A percentile compares a stretch with the other conserved stretches of the same genome.
Conservation (phyloP, 345 rosid genomes). For the Gossypium thurberi region DNA sequence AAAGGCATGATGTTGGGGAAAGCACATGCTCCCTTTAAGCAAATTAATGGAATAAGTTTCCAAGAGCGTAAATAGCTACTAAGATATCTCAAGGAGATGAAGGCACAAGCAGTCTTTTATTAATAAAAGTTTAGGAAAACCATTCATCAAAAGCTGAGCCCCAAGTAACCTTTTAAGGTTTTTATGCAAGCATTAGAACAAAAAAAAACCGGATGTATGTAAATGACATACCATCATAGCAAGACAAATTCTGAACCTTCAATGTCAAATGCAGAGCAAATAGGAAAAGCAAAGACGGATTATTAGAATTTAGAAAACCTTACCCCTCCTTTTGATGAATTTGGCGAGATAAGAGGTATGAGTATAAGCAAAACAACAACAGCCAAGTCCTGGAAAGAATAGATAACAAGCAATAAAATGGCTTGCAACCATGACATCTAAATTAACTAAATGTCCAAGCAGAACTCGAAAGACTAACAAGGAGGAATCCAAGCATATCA, state of each 20-base stretch:
- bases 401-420: not conserved
- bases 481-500: not conserved
- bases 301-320: constrained; percentile 19
- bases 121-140: not conserved
- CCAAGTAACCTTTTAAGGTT: not conserved
- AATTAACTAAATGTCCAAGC: not conserved
- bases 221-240: not conserved
- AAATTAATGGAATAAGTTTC: constrained; percentile 2
- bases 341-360: constrained; percentile 96
- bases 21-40: constrained; percentile 3
- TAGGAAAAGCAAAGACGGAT: constrained; percentile 11
- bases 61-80: not conserved
- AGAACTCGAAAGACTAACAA: not conserved
- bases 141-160: not conserved
- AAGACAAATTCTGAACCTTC: constrained; percentile 12
- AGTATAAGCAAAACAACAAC: constrained; percentile 94
- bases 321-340: constrained; percentile 99
- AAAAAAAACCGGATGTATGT: not conserved
- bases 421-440: constrained; percentile 3
- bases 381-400: constrained; percentile 78
- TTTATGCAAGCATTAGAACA: constrained; percentile 2
- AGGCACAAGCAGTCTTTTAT: not conserved
- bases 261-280: constrained; percentile 11
- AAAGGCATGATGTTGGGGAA: not conserved
- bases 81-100: constrained; percentile 2